Percentiles rank a stretch among this genome's conserved stretches.
Evolutionary conservation across 208 protist genomes (phyloP).

Genomic region (Acanthamoeba royreba): DNA sequence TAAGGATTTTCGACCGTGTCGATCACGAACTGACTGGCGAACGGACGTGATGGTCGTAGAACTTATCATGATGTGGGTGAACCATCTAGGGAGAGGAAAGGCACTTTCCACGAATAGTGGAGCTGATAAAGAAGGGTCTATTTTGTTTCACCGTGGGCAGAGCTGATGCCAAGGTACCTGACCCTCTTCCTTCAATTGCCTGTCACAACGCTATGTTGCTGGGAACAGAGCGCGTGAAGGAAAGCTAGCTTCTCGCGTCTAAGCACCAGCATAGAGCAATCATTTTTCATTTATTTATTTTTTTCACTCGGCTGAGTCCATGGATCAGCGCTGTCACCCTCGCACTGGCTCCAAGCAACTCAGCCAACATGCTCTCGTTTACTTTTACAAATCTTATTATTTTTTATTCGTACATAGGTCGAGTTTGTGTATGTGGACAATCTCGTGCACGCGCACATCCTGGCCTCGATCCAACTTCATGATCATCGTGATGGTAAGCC

Average conservation of each 20-base stretch:
- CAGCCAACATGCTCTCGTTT: too few species aligned
- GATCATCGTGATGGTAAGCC: background rate
- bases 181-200: background rate
- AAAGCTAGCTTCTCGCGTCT: background rate
- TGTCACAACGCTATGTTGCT: background rate
- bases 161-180: background rate
- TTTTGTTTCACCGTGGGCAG: background rate
- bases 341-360: too few species aligned
- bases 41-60: background rate
- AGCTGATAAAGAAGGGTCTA: background rate
- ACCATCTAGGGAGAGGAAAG: constrained; percentile 43
- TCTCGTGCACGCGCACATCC: constrained; percentile 51
- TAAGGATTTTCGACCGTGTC: background rate
- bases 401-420: background rate
- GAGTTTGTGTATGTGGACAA: constrained; percentile 69
- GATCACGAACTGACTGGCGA: background rate
- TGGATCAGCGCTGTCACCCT: too few species aligned
- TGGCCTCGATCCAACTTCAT: constrained; percentile 29
- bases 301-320: too few species aligned
- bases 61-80: background rate
- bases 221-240: background rate
- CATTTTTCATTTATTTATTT: background rate
- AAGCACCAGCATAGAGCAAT: background rate
- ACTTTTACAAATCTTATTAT: too few species aligned
- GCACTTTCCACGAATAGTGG: constrained; percentile 64